phyloP scores from a whole-genome alignment of 164 flowering plant genomes.

The Annona squamosa region DNA sequence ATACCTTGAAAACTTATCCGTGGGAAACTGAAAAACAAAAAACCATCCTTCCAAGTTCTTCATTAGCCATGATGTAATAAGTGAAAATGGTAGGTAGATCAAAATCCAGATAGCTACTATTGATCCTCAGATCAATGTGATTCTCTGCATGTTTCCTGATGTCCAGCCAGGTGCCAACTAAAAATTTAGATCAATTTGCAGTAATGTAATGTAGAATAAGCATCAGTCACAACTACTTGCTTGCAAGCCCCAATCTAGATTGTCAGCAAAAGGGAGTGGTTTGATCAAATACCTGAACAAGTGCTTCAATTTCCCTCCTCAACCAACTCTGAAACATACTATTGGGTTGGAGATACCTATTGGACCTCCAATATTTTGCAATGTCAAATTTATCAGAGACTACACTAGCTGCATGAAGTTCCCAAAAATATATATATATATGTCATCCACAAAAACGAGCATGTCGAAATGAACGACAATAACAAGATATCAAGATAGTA shows the following conservation, averaged over 20 bases:
- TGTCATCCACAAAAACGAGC: not conserved
- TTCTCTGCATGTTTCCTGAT: not conserved
- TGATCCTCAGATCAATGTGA: not conserved
- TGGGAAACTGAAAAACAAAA: no score
- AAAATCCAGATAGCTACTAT: not conserved
- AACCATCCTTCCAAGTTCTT: not conserved
- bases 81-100: not conserved
- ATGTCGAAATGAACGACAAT: not conserved
- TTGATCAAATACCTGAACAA: constrained; percentile 41
- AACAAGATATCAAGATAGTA: constrained; percentile 6
- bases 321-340: constrained; percentile 63
- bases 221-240: not conserved
- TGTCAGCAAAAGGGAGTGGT: not conserved
- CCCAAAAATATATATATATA: not conserved
- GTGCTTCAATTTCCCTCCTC: constrained; percentile 78
- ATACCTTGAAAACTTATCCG: no score
- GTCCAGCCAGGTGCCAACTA: not conserved
- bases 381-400: constrained; percentile 39
- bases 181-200: not conserved
- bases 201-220: not conserved
- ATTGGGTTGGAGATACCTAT: constrained; percentile 55
- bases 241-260: not conserved
- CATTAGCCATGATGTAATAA: not conserved
- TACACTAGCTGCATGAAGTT: constrained; percentile 29
- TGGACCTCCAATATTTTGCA: constrained; percentile 50